These are phyloP conservation scores for Harringtonia lauricola DNA, from an alignment of 2,329 filamentous ascomycete genomes.

Conservation along the genomic window DNA sequence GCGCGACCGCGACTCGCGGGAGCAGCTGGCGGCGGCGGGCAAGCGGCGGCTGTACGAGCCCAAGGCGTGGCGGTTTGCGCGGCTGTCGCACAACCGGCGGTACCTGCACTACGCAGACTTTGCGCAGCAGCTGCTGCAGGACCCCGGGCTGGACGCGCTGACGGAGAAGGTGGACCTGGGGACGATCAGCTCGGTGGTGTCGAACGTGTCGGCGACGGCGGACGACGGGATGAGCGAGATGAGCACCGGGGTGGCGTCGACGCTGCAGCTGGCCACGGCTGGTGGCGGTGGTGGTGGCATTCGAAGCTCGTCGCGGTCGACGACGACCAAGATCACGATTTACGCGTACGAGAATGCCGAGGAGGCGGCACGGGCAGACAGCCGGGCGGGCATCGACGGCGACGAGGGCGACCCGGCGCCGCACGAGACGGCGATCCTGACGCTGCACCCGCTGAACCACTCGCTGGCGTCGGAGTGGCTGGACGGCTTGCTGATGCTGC, in stretches of 20 bases:
- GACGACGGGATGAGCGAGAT: conserved; percentile 35
- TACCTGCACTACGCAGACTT: conserved; percentile 89
- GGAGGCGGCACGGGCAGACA: conserved; percentile 15
- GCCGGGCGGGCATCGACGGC: conserved; percentile 9
- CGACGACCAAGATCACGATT: conserved; percentile 82
- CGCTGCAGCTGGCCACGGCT: background rate
- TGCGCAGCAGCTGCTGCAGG: conserved; percentile 46
- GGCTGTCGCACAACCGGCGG: conserved; percentile 80
- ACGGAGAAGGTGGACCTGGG: conserved; percentile 77
- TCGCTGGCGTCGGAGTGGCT: conserved; percentile 91
- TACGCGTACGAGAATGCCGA: conserved; percentile 53
- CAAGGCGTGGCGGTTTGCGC: conserved; percentile 68
- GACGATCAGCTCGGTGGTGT: conserved; percentile 84
- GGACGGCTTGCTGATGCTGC: conserved; percentile 85
- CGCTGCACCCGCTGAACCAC: conserved; percentile 71
- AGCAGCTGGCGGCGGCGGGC: conserved; percentile 13
- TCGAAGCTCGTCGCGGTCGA: conserved; percentile 20
- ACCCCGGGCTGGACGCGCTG: conserved; percentile 63
- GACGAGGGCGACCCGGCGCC: conserved; percentile 15
- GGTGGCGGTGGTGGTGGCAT: background rate
- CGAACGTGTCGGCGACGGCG: conserved; percentile 67
- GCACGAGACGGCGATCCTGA: conserved; percentile 62
- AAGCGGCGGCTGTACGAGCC: conserved; percentile 32
- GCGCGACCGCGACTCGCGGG: conserved; percentile 23
- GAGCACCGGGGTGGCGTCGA: conserved; percentile 14